Conservation (phyloP, 345 rosid genomes). For the Moricandia arvensis region DNA sequence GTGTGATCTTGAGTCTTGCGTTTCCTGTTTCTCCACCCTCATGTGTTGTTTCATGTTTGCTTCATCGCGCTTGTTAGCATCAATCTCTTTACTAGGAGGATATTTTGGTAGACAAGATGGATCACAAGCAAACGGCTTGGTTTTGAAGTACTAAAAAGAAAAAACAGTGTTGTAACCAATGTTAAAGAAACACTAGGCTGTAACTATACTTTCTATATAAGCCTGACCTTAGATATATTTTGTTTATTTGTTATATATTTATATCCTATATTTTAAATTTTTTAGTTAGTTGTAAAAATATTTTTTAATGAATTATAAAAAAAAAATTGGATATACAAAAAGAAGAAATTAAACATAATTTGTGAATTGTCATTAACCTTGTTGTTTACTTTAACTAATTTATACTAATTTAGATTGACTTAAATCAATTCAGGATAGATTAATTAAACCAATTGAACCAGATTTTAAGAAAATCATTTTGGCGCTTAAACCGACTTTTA, state of each 20-base stretch:
- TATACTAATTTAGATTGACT: too few relatives aligned
- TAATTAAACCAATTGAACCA: background rate
- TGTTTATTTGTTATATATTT: too few relatives aligned
- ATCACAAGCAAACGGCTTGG: slow-evolving; percentile 85
- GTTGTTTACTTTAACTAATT: background rate
- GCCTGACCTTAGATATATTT: too few relatives aligned
- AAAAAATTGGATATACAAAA: too few relatives aligned
- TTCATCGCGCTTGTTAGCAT: slow-evolving; percentile 83
- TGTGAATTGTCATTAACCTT: background rate
- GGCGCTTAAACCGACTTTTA: background rate
- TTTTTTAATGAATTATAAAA: background rate
- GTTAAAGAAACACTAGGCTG: background rate
- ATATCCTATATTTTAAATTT: too few relatives aligned
- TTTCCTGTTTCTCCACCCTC: slow-evolving; percentile 33
- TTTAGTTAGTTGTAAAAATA: too few relatives aligned
- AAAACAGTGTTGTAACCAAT: background rate
- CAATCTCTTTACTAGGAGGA: slow-evolving; percentile 96
- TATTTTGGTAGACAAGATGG: slow-evolving; percentile 87
- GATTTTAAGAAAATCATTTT: too few relatives aligned
- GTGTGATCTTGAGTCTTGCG: slow-evolving; percentile 26
- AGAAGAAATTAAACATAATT: background rate
- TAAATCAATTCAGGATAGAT: background rate
- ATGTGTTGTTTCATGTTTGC: slow-evolving; percentile 43
- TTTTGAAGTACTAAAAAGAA: slow-evolving; percentile 63
- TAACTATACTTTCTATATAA: too few relatives aligned